These are phyloP conservation scores for Peniophora sp. DNA, from an alignment of 1,284 basidiomycete genomes.

Conservation along the genomic window DNA sequence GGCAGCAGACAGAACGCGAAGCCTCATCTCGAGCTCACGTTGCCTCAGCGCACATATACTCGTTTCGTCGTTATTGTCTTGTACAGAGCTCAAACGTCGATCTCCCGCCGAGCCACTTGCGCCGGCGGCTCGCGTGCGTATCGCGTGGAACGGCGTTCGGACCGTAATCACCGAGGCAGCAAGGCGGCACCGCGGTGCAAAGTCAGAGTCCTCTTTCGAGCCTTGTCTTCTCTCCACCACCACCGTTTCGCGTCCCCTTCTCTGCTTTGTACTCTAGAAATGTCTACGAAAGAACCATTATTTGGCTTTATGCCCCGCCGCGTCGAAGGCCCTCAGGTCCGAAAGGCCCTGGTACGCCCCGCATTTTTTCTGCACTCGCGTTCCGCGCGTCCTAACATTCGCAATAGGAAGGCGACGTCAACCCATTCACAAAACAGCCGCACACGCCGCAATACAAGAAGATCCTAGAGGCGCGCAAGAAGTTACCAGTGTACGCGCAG, in stretches of 20 bases:
- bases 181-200: no score
- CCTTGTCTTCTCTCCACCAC: neutral
- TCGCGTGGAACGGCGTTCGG: neutral
- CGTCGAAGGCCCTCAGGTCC: slow-evolving; percentile 69
- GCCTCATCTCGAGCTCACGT: no score
- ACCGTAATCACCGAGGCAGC: no score
- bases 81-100: no score
- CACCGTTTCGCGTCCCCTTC: neutral
- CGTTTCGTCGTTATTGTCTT: no score
- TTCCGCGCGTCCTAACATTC: neutral
- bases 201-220: neutral
- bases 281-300: slow-evolving; percentile 2
- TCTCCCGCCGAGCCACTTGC: neutral
- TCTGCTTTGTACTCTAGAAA: neutral
- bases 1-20: no score
- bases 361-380: neutral
- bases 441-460: slow-evolving; percentile 80
- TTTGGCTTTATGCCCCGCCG: slow-evolving; percentile 59
- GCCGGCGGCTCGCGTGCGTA: neutral
- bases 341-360: slow-evolving; percentile 17
- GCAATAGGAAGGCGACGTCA: slow-evolving; percentile 69
- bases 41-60: no score
- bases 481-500: slow-evolving; percentile 87
- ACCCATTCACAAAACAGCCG: slow-evolving; percentile 82
- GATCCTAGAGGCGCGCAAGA: slow-evolving; percentile 80